Base-by-base conservation (phyloP, 2,329 filamentous ascomycete species). In the Sporothrix variecibatus region DNA sequence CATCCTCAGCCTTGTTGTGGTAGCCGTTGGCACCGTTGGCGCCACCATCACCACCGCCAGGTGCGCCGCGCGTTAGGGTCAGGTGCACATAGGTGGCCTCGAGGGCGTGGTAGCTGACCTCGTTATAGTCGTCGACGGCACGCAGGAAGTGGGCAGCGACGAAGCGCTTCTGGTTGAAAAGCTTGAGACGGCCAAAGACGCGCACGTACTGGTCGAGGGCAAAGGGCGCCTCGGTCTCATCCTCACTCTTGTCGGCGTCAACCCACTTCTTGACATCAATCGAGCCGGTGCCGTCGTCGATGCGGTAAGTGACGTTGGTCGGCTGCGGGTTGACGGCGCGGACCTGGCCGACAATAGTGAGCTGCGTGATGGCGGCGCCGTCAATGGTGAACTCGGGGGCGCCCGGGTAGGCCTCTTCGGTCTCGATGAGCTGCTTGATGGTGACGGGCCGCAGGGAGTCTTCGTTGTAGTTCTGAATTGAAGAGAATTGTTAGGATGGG, bases 281-380 rank as follows among this genome's bases (percentile, higher is more conserved):
- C 76, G 91, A 87, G 75, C 94, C 95, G 0, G 97, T 99, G 81
- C 96, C 96, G 83, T 99, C 96, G 84, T 99, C 96, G 79, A 99
- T 86, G 80, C 92, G 93, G 87, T 97, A 97, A 64, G 94, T 97
- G 78, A 94, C 91, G 84, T 97, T 97, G 78, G 95, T 98, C 56
- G 92, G 89, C 84, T 97, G 94, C n/a, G 89, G 88, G 80, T 90
- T 93, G 83, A 98, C 91, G 83, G 91, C 91, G 81, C 94, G 94
- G 79, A 99, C 91, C 86, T 98, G 95, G 71, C 94, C 96, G 75
- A 99, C 90, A 78, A 98, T 92, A 40, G 93, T 95, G 76, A 97
- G 86, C 85, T 95, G 88, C 58, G 91, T 91, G 75, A 95, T 86
- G 77, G 92, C 88, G 65, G 87, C 84, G 77, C 90, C 92, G 84